Conservation (phyloP, 257 asterid species). For the Buddleja alternifolia region DNA sequence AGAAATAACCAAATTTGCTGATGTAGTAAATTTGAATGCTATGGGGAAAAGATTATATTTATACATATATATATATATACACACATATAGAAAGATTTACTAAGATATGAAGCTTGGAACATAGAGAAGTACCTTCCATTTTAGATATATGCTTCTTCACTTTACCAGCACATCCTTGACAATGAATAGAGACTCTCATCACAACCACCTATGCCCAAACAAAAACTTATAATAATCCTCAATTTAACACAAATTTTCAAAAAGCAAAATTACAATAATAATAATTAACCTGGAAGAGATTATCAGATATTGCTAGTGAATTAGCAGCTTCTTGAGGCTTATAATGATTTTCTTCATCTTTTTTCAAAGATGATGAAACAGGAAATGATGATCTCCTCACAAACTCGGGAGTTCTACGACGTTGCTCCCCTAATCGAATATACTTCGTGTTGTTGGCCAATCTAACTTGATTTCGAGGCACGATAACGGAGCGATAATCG, state of each 20-base stretch:
- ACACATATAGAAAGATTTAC: too few relatives aligned
- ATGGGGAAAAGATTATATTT: too few relatives aligned
- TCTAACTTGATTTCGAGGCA: slow-evolving; percentile 35
- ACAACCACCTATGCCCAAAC: slow-evolving; percentile 68
- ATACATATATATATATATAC: too few relatives aligned
- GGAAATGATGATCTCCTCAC: slow-evolving; percentile 27
- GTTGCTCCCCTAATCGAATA: slow-evolving; percentile 37
- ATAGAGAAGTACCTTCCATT: slow-evolving; percentile 66
- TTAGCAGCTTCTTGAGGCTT: slow-evolving; percentile 28
- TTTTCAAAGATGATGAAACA: slow-evolving; percentile 33
- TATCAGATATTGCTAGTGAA: slow-evolving; percentile 36
- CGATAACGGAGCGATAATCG: slow-evolving; percentile 47
- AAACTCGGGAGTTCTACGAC: slow-evolving; percentile 9
- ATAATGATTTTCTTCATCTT: slow-evolving; percentile 14
- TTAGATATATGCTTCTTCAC: slow-evolving; percentile 75
- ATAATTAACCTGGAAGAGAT: slow-evolving; percentile 47
- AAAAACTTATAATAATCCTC: background rate
- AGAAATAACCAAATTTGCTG: too few relatives aligned
- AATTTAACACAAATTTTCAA: background rate
- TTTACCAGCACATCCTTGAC: slow-evolving; percentile 91
- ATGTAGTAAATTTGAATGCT: too few relatives aligned
- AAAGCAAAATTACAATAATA: background rate
- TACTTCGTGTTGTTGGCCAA: slow-evolving; percentile 29
- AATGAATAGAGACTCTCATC: slow-evolving; percentile 87
- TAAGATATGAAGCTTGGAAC: too few relatives aligned